Percentiles rank a stretch among this genome's conserved stretches.
Conservation (phyloP, 2,329 filamentous ascomycete genomes). For the Aureobasidium vineae region DNA sequence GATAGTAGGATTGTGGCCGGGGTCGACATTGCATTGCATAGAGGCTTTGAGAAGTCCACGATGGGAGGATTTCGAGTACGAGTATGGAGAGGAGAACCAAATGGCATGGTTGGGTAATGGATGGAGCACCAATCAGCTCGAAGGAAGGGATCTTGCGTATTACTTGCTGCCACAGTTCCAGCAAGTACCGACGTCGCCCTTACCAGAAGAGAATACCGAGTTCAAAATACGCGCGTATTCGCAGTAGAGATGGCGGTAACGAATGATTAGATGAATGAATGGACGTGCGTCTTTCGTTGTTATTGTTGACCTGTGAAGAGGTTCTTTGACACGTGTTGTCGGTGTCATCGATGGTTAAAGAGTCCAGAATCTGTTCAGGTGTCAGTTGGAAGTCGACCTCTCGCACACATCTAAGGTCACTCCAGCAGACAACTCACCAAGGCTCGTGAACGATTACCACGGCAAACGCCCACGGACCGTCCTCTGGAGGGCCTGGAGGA, state of each 20-base stretch:
- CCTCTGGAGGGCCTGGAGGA: neutral
- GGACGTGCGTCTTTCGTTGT: neutral
- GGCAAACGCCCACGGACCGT: neutral
- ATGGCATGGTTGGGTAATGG: constrained; percentile 44
- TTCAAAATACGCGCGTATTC: constrained; percentile 41
- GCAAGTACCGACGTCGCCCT: constrained; percentile 38
- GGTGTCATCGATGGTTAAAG: neutral
- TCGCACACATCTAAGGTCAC: neutral
- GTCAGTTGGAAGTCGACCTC: neutral
- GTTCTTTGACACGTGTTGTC: neutral
- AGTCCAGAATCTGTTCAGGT: neutral
- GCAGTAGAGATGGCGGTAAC: constrained; percentile 32
- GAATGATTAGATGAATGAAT: neutral
- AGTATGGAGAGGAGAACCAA: constrained; percentile 38
- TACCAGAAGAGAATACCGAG: constrained; percentile 43
- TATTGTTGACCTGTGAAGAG: neutral
- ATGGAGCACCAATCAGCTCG: constrained; percentile 38
- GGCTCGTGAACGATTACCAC: neutral
- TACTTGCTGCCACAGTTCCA: constrained; percentile 45
- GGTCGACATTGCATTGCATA: constrained; percentile 51
- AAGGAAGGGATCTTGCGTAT: constrained; percentile 42
- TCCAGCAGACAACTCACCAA: neutral
- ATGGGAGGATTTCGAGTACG: constrained; percentile 50
- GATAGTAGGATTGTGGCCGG: constrained; percentile 46
- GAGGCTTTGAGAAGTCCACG: constrained; percentile 49